Percentiles rank a stretch among this genome's conserved stretches.
Evolutionary conservation across 192 early-diverging fungal genomes (phyloP).

Genomic region (Backusella westeae): DNA sequence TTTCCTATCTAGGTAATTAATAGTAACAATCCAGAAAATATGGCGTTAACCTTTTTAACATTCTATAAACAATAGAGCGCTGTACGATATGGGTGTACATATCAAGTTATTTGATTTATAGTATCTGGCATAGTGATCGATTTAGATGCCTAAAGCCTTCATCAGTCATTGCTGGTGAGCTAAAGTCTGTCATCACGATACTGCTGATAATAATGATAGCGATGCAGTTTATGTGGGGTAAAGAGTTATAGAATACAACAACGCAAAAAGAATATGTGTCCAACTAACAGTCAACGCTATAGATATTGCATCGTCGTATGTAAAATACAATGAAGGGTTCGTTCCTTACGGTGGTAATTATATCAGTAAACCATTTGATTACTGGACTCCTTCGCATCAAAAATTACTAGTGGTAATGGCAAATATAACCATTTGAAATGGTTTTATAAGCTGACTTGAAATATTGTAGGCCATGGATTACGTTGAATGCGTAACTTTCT

Average conservation of each 20-base stretch:
- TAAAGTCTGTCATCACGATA: slow-evolving; percentile 33
- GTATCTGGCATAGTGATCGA: slow-evolving; percentile 16
- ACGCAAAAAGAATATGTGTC: neutral
- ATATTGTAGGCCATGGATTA: slow-evolving; percentile 21
- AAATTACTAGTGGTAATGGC: slow-evolving; percentile 14
- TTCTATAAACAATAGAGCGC: slow-evolving; percentile 3
- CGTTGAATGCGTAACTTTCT: slow-evolving; percentile 27
- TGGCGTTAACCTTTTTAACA: neutral
- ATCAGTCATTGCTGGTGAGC: slow-evolving; percentile 18
- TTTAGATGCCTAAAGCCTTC: slow-evolving; percentile 24
- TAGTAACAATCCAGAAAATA: neutral
- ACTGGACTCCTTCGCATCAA: slow-evolving; percentile 22
- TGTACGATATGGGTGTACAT: slow-evolving; percentile 17
- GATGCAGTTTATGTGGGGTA: slow-evolving; percentile 29
- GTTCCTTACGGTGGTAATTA: slow-evolving; percentile 7
- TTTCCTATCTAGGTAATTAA: slow-evolving; percentile 28
- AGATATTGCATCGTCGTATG: slow-evolving; percentile 29
- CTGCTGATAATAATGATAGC: slow-evolving; percentile 29
- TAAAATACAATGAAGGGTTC: slow-evolving; percentile 33
- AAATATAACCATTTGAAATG: neutral
- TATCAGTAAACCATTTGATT: slow-evolving; percentile 19
- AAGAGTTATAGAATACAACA: neutral
- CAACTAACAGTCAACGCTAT: neutral
- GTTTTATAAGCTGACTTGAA: neutral
- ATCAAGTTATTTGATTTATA: slow-evolving; percentile 16